phyloP scores from a whole-genome alignment of 768 basidiomycete genomes.

The Pleurotus tuber-regium region DNA sequence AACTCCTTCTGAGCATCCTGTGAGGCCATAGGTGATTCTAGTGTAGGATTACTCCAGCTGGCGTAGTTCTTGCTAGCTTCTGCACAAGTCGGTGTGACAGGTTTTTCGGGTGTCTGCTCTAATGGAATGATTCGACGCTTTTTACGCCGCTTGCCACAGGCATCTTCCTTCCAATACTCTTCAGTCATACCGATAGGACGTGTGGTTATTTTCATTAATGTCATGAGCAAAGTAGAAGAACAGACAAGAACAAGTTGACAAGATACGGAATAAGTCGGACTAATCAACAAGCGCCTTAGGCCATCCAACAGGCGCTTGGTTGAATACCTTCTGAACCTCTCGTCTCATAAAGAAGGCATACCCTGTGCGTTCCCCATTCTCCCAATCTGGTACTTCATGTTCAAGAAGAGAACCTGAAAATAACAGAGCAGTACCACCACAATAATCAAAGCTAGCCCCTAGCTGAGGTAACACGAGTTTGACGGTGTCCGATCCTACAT shows the following conservation, averaged over 20 bases:
- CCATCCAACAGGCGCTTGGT: neutral
- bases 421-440: neutral
- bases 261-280: neutral
- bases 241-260: no score
- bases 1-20: neutral
- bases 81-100: no score
- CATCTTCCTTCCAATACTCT: no score
- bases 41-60: neutral
- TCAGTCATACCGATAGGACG: no score
- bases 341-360: slow-evolving; percentile 1
- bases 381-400: neutral
- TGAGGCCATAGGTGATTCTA: neutral
- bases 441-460: neutral
- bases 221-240: no score
- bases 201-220: no score
- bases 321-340: neutral
- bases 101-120: no score
- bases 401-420: slow-evolving; percentile 1
- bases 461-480: neutral
- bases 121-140: no score
- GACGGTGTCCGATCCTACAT: neutral
- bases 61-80: no score
- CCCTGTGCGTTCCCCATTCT: neutral
- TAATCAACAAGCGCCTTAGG: no score
- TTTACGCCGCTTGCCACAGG: no score